Percentiles rank a stretch among this genome's conserved stretches.
Conservation (phyloP, 2,329 filamentous ascomycete species). For the Trichoderma sp. region DNA sequence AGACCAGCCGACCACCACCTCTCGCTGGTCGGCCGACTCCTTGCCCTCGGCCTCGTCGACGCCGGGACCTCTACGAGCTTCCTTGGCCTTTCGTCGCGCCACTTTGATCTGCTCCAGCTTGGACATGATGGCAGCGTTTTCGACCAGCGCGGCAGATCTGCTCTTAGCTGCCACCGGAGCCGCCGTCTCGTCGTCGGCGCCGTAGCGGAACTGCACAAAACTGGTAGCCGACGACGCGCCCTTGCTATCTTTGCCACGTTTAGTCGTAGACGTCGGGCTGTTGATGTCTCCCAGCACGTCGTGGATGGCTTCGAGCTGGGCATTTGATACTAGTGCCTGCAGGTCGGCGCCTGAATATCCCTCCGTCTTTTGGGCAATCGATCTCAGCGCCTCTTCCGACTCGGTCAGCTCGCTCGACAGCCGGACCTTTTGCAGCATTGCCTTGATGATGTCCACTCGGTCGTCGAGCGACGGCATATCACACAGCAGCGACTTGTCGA, state of each 20-base stretch:
- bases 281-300: constrained; percentile 67
- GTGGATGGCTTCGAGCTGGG: constrained; percentile 94
- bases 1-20: constrained; percentile 80
- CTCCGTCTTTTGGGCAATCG: constrained; percentile 76
- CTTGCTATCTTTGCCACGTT: constrained; percentile 36
- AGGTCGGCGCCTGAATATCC: constrained; percentile 94
- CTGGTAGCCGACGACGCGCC: constrained; percentile 43
- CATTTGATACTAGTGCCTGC: constrained; percentile 92
- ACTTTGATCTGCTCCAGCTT: constrained; percentile 79
- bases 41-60: constrained; percentile 31
- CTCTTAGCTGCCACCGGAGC: constrained; percentile 45
- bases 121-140: constrained; percentile 74
- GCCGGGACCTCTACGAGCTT: constrained; percentile 31
- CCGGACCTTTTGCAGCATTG: constrained; percentile 78
- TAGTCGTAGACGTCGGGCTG: constrained; percentile 45
- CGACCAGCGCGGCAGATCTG: constrained; percentile 59
- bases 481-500: constrained; percentile 92
- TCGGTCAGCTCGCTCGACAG: constrained; percentile 65
- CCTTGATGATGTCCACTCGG: constrained; percentile 81
- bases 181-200: constrained; percentile 51
- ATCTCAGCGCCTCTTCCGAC: constrained; percentile 57
- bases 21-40: constrained; percentile 45
- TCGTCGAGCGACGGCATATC: constrained; percentile 81
- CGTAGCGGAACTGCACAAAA: constrained; percentile 84
- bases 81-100: constrained; percentile 53